Base-by-base conservation (phyloP, 139 green algal genomes). In the Auxenochlorella protothecoides region DNA sequence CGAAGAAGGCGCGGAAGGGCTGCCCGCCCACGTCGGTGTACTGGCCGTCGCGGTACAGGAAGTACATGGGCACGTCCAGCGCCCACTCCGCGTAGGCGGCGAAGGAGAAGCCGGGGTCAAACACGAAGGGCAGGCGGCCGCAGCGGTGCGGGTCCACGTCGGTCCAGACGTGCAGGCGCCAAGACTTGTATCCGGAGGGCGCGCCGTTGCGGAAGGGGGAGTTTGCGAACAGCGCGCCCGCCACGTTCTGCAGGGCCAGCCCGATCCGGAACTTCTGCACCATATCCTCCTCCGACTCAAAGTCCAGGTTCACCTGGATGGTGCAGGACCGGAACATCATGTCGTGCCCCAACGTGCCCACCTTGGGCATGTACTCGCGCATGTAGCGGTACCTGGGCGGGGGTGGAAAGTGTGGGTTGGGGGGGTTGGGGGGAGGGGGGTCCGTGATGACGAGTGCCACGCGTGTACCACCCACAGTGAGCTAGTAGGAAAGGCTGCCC, bases 271-370 rank as follows among this genome's bases (percentile, higher is more conserved):
- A 94, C 82, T 98, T 99, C 71, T 96, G 81, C 16, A 98, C 81
- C 93, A 98, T 98, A 87, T 99, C 95, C 61, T 68, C 52, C 82
- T 99, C 95, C 5, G 76, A 88, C 74, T 95, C 88, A 81, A 95
- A 99, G 83, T 99, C 95, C 55, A 99, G 81, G 83, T 99, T 99
- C 8, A 98, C 92, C 88, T 99, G 95, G 51, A 99, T 90, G 15
- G 95, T 99, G 80, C 88, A 96, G 3, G 91, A 97, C 12, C 95
- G 82, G 81, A 98, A 97, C 95, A 99, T 99, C 95, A 99, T 99
- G 83, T 99, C 95, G 59, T 92, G 85, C 0, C 95, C 95, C 69
- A 96, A 81, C 13, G 62, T 87, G 55, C 95, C 95, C 0, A 89
- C 83, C 6, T 78, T 97, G n/a, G 92, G 91, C 92, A 97, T 97